Evolutionary conservation across 2,329 filamentous ascomycete species (phyloP).

Genomic region (Arthroderma uncinatum): DNA sequence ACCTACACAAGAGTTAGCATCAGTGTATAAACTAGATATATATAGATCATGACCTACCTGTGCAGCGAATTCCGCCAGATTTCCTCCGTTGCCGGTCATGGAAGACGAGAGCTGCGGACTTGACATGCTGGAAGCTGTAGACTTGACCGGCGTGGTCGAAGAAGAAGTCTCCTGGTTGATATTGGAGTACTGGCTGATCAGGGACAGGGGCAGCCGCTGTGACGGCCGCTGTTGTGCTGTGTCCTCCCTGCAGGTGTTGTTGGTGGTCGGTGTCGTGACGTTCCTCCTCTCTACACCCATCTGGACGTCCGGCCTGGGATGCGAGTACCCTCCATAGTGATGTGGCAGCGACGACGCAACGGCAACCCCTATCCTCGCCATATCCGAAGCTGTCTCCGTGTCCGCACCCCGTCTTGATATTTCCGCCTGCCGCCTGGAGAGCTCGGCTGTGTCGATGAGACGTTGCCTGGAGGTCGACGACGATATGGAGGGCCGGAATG

Average conservation of each 20-base stretch:
- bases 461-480: slow-evolving; percentile 40
- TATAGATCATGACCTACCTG: slow-evolving; percentile 44
- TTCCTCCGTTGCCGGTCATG: slow-evolving; percentile 65
- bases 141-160: slow-evolving; percentile 19
- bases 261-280: slow-evolving; percentile 14
- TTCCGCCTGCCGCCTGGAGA: not conserved
- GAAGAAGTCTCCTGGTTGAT: not conserved
- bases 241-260: slow-evolving; percentile 12
- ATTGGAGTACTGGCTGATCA: slow-evolving; percentile 2
- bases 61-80: slow-evolving; percentile 70
- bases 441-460: slow-evolving; percentile 17
- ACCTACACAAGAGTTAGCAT: slow-evolving; percentile 45
- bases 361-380: slow-evolving; percentile 1
- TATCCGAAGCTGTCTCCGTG: not conserved
- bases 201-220: slow-evolving; percentile 18
- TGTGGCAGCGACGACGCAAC: slow-evolving; percentile 18
- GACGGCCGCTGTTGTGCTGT: slow-evolving; percentile 16
- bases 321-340: not conserved
- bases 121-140: slow-evolving; percentile 33
- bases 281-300: not conserved
- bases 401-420: not conserved
- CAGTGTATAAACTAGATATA: slow-evolving; percentile 8
- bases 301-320: not conserved
- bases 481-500: not conserved
- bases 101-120: slow-evolving; percentile 61